Conservation (phyloP, 306 rosid genomes). For the Medicago truncatula region MtrunA17r5.0-ANR NC_053049.1:8543501-8544000, state of each 20-base stretch:
- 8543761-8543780: constrained; percentile 30
- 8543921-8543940: constrained; percentile 33
- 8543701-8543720: constrained; percentile 11
- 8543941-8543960: constrained; percentile 34
- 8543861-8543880: neutral
- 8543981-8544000: neutral
- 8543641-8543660: constrained; percentile 15
- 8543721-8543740: constrained; percentile 7
- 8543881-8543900: neutral
- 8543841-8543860: neutral
- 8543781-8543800: constrained; percentile 41
- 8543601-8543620: constrained; percentile 37
- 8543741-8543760: constrained; percentile 21
- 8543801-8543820: constrained; percentile 36
- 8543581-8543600: constrained; percentile 33
- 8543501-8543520: neutral
- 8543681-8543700: constrained; percentile 21
- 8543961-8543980: constrained; percentile 35
- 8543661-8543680: constrained; percentile 34
- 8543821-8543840: constrained; percentile 30
- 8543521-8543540: neutral
- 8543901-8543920: constrained; percentile 35
- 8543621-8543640: constrained; percentile 41
- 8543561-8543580: constrained; percentile 22
- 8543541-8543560: constrained; percentile 37